These are phyloP conservation scores for Zymoseptoria passerinii DNA, from an alignment of 2,329 filamentous ascomycete genomes.

Conservation along the genomic window DNA sequence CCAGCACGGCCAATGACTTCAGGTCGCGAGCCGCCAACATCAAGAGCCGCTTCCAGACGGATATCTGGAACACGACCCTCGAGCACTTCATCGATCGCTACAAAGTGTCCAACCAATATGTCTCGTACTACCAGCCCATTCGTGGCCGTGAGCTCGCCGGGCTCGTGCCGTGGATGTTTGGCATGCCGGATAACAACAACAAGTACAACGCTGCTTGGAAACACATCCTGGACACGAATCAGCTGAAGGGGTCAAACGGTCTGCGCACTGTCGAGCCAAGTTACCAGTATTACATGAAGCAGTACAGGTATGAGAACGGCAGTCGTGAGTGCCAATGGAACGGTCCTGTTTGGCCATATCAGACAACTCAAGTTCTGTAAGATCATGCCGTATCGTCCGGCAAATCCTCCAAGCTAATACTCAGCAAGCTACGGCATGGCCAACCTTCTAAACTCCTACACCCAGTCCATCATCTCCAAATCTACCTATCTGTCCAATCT, in stretches of 20 bases:
- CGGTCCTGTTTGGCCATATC: conserved; percentile 39
- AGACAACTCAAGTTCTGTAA: conserved; percentile 34
- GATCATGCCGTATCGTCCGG: not conserved
- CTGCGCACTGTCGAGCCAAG: conserved; percentile 38
- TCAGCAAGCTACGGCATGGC: conserved; percentile 28
- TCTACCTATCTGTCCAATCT: conserved; percentile 33
- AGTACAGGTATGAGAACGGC: conserved; percentile 33
- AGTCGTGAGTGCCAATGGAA: conserved; percentile 40
- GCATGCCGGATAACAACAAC: conserved; percentile 33
- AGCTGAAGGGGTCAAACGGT: conserved; percentile 31
- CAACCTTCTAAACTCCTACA: conserved; percentile 38
- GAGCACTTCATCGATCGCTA: conserved; percentile 39
- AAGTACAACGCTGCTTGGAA: conserved; percentile 33
- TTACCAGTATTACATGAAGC: conserved; percentile 40
- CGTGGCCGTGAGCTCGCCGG: conserved; percentile 39
- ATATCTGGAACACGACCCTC: conserved; percentile 39
- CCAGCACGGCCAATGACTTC: conserved; percentile 13
- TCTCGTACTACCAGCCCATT: conserved; percentile 35
- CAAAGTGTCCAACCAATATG: conserved; percentile 33
- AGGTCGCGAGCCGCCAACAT: conserved; percentile 27
- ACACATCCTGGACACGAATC: conserved; percentile 30
- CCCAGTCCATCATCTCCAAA: conserved; percentile 23
- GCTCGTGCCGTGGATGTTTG: conserved; percentile 37
- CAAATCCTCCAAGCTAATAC: not conserved
- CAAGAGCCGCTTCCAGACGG: conserved; percentile 32